These are phyloP conservation scores for Phalaenopsis aphrodite DNA, from an alignment of 106 monocot species.

Conservation along the genomic window DNA sequence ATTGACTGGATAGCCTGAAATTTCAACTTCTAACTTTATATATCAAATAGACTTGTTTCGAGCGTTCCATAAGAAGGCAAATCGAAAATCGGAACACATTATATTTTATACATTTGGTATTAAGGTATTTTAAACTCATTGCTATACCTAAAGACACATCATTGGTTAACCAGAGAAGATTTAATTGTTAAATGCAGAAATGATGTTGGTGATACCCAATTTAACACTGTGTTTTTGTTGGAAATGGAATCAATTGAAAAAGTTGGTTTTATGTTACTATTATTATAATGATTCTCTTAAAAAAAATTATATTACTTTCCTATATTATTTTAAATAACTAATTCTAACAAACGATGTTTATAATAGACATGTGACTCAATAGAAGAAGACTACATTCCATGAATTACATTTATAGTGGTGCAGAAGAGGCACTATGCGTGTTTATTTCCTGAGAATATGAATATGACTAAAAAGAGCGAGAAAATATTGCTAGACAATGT, in stretches of 20 bases:
- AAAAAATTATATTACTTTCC: no score
- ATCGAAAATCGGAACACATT: constrained; percentile 43
- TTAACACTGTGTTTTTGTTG: constrained; percentile 72
- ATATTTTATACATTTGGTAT: constrained; percentile 69
- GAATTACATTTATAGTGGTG: constrained; percentile 82
- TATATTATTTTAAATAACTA: background rate
- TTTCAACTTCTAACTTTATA: no score
- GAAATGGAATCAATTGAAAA: constrained; percentile 93
- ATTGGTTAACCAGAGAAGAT: background rate
- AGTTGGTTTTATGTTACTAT: constrained; percentile 20
- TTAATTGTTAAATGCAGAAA: constrained; percentile 29
- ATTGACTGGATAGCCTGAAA: no score
- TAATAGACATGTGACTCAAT: constrained; percentile 76
- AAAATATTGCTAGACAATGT: constrained; percentile 64
- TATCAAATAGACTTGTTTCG: constrained; percentile 50
- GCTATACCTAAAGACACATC: background rate
- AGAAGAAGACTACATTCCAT: constrained; percentile 79
- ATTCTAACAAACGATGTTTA: background rate
- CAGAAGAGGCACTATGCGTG: constrained; percentile 85
- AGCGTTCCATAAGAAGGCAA: constrained; percentile 25
- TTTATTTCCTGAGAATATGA: constrained; percentile 57
- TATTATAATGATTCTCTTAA: constrained; percentile 1
- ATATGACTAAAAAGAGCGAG: constrained; percentile 67
- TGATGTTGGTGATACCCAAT: constrained; percentile 86
- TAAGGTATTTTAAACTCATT: background rate